These are phyloP conservation scores for Amoebophrya sp. DNA, from an alignment of 169 alveolate species.

Conservation along the genomic window DNA sequence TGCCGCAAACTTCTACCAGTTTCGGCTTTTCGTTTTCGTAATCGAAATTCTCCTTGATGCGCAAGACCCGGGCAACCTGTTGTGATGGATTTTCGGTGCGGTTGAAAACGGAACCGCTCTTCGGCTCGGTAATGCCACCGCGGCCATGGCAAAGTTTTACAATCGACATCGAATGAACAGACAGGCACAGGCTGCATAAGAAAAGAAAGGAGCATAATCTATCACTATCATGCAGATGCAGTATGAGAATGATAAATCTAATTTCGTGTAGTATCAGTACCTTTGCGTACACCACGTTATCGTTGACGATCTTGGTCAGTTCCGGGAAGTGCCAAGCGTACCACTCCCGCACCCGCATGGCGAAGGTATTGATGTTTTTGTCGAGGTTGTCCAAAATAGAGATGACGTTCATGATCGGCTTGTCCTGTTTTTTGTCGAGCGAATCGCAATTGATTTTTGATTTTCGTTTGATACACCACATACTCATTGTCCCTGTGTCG, in stretches of 20 bases:
- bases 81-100: neutral
- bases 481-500: neutral
- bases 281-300: conserved; percentile 84
- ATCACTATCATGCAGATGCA: neutral
- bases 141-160: neutral
- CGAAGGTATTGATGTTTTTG: conserved; percentile 95
- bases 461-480: neutral
- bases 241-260: neutral
- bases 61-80: conserved; percentile 63
- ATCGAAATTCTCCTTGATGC: conserved; percentile 64
- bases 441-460: neutral
- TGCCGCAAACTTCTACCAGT: conserved; percentile 70
- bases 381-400: conserved; percentile 89
- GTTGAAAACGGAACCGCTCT: neutral
- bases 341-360: conserved; percentile 97
- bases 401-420: conserved; percentile 90
- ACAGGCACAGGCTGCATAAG: neutral
- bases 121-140: neutral
- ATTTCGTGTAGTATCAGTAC: too few species aligned
- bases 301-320: conserved; percentile 89
- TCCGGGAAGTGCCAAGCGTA: conserved; percentile 99
- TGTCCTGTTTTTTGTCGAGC: conserved; percentile 62
- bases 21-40: conserved; percentile 52
- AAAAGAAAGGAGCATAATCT: neutral
- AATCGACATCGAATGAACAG: neutral